phyloP scores from a whole-genome alignment of 495 filamentous ascomycete species.

The Penicillium fimorum region DNA sequence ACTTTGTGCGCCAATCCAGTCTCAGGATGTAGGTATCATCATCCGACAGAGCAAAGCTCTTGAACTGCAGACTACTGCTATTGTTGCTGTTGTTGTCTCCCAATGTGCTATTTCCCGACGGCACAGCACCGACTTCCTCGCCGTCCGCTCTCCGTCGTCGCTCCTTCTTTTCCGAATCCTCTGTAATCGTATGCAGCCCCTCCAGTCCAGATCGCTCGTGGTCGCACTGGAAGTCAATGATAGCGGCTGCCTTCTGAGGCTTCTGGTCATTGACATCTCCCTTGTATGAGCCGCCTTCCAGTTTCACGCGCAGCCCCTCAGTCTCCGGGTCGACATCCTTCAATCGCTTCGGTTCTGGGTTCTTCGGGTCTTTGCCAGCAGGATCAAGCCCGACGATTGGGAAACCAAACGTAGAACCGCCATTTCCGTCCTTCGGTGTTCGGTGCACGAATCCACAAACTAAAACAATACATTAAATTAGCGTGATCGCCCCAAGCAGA shows the following conservation, averaged over 20 bases:
- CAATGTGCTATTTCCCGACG: slow-evolving; percentile 18
- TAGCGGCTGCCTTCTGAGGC: slow-evolving; percentile 58
- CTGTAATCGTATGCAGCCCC: slow-evolving; percentile 45
- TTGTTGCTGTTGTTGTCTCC: background rate
- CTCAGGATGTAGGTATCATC: slow-evolving; percentile 56
- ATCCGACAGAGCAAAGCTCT: slow-evolving; percentile 60
- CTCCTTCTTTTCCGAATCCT: slow-evolving; percentile 33
- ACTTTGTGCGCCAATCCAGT: slow-evolving; percentile 81
- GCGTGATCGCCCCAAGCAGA: background rate
- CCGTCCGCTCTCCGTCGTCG: slow-evolving; percentile 24
- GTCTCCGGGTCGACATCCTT: slow-evolving; percentile 59
- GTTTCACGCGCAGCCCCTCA: slow-evolving; percentile 67
- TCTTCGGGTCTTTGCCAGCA: slow-evolving; percentile 49
- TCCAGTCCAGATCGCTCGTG: slow-evolving; percentile 66
- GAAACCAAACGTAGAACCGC: slow-evolving; percentile 44
- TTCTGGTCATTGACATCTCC: slow-evolving; percentile 42
- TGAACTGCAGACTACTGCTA: slow-evolving; percentile 62
- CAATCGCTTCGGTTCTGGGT: slow-evolving; percentile 61
- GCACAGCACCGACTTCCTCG: slow-evolving; percentile 25
- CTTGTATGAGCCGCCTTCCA: slow-evolving; percentile 64
- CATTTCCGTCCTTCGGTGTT: slow-evolving; percentile 39
- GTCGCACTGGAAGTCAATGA: slow-evolving; percentile 86
- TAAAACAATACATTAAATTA: slow-evolving; percentile 28
- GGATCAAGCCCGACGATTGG: slow-evolving; percentile 73
- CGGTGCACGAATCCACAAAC: slow-evolving; percentile 76